Evolutionary conservation across 495 filamentous ascomycete genomes (phyloP).

Genomic region (Aspergillus leporis): DNA sequence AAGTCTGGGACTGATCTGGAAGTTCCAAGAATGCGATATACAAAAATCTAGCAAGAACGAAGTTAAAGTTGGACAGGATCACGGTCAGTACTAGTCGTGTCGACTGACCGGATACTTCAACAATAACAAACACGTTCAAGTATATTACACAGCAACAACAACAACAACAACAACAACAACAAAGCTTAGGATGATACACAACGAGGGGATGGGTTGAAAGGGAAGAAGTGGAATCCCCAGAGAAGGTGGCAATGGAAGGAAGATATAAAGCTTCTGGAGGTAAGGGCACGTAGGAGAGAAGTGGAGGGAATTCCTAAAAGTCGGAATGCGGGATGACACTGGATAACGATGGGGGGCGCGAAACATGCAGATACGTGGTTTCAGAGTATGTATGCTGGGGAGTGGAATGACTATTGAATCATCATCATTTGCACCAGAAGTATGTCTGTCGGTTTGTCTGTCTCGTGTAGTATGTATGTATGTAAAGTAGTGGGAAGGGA

Average conservation of each 20-base stretch:
- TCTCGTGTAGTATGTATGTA: too few relatives aligned
- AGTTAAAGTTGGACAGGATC: neutral
- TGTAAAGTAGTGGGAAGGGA: neutral
- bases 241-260: slow-evolving; percentile 6
- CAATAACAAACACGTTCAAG: slow-evolving; percentile 2
- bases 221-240: slow-evolving; percentile 3
- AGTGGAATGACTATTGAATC: slow-evolving; percentile 1
- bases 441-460: neutral
- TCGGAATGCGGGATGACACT: neutral
- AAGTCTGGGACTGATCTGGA: neutral
- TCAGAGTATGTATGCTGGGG: neutral
- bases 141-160: neutral
- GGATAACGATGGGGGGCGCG: neutral
- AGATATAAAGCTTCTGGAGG: slow-evolving; percentile 10
- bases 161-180: slow-evolving; percentile 2
- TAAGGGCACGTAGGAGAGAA: slow-evolving; percentile 1
- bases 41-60: slow-evolving; percentile 2
- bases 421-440: neutral
- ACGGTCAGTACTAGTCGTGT: slow-evolving; percentile 4
- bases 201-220: slow-evolving; percentile 10
- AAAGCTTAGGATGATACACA: slow-evolving; percentile 4
- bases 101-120: neutral
- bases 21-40: neutral
- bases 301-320: slow-evolving; percentile 6
- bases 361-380: slow-evolving; percentile 17